Percentiles rank a stretch among this genome's conserved stretches.
These are phyloP conservation scores for Petunia secreta DNA, from an alignment of 257 asterid species.

Conservation along the genomic window DNA sequence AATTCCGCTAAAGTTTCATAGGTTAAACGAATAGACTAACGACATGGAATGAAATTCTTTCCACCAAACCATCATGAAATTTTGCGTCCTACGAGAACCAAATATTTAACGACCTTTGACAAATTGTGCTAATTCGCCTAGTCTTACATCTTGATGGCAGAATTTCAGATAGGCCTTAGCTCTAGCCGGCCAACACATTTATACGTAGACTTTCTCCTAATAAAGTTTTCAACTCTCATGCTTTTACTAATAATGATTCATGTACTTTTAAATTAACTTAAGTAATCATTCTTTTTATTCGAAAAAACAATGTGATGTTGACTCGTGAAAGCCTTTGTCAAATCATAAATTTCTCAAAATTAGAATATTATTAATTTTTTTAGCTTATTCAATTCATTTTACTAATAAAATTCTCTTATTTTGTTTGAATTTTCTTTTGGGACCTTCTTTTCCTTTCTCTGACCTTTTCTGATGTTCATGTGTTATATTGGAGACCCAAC, in stretches of 20 bases:
- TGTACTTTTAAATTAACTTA: neutral
- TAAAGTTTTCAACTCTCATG: constrained; percentile 17
- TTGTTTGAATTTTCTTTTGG: neutral
- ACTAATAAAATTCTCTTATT: neutral
- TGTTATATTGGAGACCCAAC: neutral
- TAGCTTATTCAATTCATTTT: neutral
- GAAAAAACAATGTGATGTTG: neutral
- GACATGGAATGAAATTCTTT: constrained; percentile 1
- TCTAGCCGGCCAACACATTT: neutral
- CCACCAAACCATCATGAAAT: constrained; percentile 35
- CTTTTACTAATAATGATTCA: neutral
- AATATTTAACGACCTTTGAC: constrained; percentile 35
- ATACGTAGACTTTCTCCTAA: neutral
- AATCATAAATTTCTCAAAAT: neutral
- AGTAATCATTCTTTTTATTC: neutral
- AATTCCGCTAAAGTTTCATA: neutral
- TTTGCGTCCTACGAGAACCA: constrained; percentile 20
- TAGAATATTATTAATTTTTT: constrained; percentile 7
- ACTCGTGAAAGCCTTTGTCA: neutral
- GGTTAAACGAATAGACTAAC: neutral
- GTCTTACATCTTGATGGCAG: constrained; percentile 4
- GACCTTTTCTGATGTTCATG: neutral
- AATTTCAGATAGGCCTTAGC: too few species aligned
- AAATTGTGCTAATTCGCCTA: neutral
- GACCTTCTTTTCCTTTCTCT: neutral